Evolutionary conservation across 192 early-diverging fungal genomes (phyloP), one percentile per base, ranked within the genome.

Genomic region (Gaertneriomyces semiglobifer): DNA sequence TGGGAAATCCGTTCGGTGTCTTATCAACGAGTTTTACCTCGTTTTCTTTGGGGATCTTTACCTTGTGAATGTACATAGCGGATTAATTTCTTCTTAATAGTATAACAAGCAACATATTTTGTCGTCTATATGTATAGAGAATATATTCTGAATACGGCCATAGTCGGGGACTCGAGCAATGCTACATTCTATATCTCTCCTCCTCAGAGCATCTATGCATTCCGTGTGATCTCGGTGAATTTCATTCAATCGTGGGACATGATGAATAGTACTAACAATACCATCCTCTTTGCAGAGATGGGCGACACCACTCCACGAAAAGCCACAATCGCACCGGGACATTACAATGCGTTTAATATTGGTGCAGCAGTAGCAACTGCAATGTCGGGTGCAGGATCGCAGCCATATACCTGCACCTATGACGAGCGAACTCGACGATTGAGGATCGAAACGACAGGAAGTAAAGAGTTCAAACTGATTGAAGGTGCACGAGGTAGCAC

Each of bases 21-120:
- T 60, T 60, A 20, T 60, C 59, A 2, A 43, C 38, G 12, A 60
- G 33, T 8, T 25, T 10, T 0, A 60, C 41, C 4, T 43, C 12
- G 44, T 25, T 25, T 43, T 60, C 59, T 38, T 60, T 60, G 14
- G 59, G 59, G 5, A 60, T 60, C 42, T 60, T 60, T 44, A 56
- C 55, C 25, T 56, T 56, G 55, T 56, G 55, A 50, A 50, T 50
- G 48, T 50, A n/a, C 18, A 50, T 50, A 18, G 0, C 12, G 3
- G 1, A 2, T 56, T 18, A 18, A 18, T 18, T 56, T 56, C 55
- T 56, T 56, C 14, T 14, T 33, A 56, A 56, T 33, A 11, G 11
- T 19, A 56, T 56, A 56, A 18, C 11, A 56, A 25, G 11, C 12
- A 33, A 11, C 12, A 33, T 18, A 12, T n/a, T 50, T 18, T n/a